These are phyloP conservation scores for Cyberlindnera maritima DNA, from an alignment of 805 yeast species.

Conservation along the genomic window DNA sequence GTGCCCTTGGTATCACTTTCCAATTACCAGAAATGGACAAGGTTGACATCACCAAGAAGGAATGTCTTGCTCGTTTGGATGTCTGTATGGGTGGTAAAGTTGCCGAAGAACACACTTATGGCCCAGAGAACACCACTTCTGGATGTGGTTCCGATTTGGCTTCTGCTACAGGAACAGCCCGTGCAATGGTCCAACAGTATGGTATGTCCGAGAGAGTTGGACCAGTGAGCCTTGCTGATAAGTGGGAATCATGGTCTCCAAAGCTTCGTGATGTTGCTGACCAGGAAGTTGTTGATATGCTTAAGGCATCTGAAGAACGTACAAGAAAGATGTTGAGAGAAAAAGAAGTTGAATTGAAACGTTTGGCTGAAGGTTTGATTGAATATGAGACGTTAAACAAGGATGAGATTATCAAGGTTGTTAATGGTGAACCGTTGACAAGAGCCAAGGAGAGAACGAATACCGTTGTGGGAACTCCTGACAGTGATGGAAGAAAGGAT, in stretches of 20 bases:
- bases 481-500: conserved; percentile 42
- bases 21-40: conserved; percentile 98
- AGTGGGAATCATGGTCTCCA: conserved; percentile 95
- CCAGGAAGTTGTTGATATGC: conserved; percentile 76
- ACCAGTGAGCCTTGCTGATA: conserved; percentile 83
- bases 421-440: conserved; percentile 71
- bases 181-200: conserved; percentile 94
- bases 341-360: conserved; percentile 66
- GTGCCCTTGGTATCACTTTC: conserved; percentile 95
- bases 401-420: conserved; percentile 85
- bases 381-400: conserved; percentile 94
- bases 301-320: conserved; percentile 75
- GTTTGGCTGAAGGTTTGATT: conserved; percentile 88
- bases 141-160: conserved; percentile 93
- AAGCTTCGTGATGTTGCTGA: conserved; percentile 87
- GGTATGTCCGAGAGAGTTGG: conserved; percentile 97
- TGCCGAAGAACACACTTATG: conserved; percentile 92
- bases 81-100: conserved; percentile 99
- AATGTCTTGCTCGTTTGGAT: conserved; percentile 87
- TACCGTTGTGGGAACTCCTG: conserved; percentile 63
- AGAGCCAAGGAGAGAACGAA: conserved; percentile 71
- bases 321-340: conserved; percentile 65
- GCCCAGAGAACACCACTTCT: conserved; percentile 87
- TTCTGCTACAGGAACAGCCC: conserved; percentile 87
- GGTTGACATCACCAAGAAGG: conserved; percentile 85